Base-by-base conservation (phyloP, 2,329 filamentous ascomycete species). In the Dactylellina parvicollis region DNA sequence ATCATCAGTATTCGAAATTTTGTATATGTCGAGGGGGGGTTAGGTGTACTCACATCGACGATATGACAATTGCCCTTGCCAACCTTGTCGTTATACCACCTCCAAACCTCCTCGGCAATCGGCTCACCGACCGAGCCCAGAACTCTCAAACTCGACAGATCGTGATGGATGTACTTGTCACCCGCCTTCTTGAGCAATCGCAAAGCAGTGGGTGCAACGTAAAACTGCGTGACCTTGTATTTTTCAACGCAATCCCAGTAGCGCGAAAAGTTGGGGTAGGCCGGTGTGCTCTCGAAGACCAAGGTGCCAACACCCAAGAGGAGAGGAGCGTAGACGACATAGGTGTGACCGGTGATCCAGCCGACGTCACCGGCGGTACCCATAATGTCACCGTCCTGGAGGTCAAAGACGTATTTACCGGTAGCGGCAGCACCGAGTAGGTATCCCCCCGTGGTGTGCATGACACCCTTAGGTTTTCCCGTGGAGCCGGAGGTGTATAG, bases 161-260 rank as follows among this genome's bases (percentile, higher is more conserved):
- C 84, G 79, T 90, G 88, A 83, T 92, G 91, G 78, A 98, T 92
- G 80, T 95, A 92, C 80, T 98, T 87, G 80, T 98, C 89, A 73
- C 95, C 95, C 28, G 95, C 95, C 77, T 95, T 92, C 88, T 99
- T 99, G 79, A 99, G 85, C 78, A 99, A 82, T 78, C 95, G 88
- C 81, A 99, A 84, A 9, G 95, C 95, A 22, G 95, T 99, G 20
- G 95, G 95, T 1, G 95, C 95, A 74, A 98, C 95, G 81, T 99
- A 99, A 84, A 99, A 99, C 79, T 99, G 95, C 18, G 93, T 97
- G 76, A 99, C 91, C 76, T 91, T 86, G 84, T 99, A 90, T 85
- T 96, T 92, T 78, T 93, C 92, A 81, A 98, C 94, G 59, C 98
- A 95, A 77, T 98, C 93, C 95, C 95, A 99, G 85, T 99, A 99